phyloP scores from a whole-genome alignment of 768 basidiomycete species.

The Russula abietina region DNA sequence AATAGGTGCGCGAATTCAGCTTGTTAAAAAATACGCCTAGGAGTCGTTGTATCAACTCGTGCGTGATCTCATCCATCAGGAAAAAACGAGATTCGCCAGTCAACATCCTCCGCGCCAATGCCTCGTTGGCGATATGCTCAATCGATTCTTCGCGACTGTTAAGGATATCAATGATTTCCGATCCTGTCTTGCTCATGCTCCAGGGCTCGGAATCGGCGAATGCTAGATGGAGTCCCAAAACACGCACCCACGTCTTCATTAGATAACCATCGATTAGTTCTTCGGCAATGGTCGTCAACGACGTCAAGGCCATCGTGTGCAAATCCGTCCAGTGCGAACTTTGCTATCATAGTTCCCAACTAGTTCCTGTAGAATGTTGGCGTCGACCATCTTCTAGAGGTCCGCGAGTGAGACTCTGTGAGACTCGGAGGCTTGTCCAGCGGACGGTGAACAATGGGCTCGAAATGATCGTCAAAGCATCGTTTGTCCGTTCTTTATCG shows the following conservation, averaged over 20 bases:
- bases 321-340: slow-evolving; percentile 1
- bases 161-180: background rate
- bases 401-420: background rate
- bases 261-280: background rate
- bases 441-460: background rate
- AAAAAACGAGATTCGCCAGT: background rate
- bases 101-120: background rate
- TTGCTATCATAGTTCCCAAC: no score
- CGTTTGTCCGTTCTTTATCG: background rate
- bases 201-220: background rate
- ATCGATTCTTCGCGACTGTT: background rate
- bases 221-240: background rate
- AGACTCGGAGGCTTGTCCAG: background rate
- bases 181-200: background rate
- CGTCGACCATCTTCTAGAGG: background rate
- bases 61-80: slow-evolving; percentile 3
- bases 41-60: slow-evolving; percentile 1
- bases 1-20: background rate
- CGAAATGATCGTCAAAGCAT: background rate
- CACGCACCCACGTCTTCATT: background rate
- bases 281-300: background rate
- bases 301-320: background rate
- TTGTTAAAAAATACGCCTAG: slow-evolving; percentile 3
- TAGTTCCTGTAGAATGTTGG: background rate
- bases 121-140: background rate